A percentile compares a stretch with the other conserved stretches of the same genome.
phyloP scores from a whole-genome alignment of 768 basidiomycete genomes.

The Boletellus emodensis region DNA sequence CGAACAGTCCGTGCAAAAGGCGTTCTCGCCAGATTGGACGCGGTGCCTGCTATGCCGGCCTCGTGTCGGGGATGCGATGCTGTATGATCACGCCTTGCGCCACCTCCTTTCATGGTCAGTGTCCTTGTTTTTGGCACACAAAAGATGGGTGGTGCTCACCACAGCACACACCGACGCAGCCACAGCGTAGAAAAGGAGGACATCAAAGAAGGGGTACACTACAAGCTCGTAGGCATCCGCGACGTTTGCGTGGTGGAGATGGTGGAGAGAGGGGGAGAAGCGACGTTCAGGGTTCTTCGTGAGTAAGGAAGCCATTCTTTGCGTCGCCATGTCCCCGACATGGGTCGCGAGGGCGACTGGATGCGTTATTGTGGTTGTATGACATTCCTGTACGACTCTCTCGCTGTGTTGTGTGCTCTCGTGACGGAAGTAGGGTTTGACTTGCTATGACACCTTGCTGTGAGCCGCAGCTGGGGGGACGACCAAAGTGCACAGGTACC shows the following conservation, averaged over 20 bases:
- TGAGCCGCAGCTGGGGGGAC: not conserved
- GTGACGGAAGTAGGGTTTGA: conserved; percentile 3
- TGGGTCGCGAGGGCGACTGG: not conserved
- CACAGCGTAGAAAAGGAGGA: not conserved
- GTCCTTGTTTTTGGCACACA: not conserved
- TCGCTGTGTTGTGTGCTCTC: not conserved
- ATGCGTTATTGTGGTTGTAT: not conserved
- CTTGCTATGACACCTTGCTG: conserved; percentile 11
- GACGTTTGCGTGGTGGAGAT: conserved; percentile 2
- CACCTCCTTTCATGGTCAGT: not conserved
- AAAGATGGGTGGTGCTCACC: not conserved
- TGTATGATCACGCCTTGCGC: not conserved
- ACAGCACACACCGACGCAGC: not conserved
- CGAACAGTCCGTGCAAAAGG: not conserved
- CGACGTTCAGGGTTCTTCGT: not conserved
- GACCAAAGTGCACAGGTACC: not conserved
- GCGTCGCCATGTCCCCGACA: not conserved
- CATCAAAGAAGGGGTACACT: conserved; percentile 1
- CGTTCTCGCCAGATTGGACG: not conserved
- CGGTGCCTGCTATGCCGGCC: conserved; percentile 11
- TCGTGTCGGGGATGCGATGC: not conserved
- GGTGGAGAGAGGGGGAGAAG: not conserved
- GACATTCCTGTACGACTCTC: not conserved
- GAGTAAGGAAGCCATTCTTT: not conserved
- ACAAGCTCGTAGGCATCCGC: not conserved